Conservation (phyloP, 2,329 filamentous ascomycete genomes). For the Trichoderma arundinaceum region DNA sequence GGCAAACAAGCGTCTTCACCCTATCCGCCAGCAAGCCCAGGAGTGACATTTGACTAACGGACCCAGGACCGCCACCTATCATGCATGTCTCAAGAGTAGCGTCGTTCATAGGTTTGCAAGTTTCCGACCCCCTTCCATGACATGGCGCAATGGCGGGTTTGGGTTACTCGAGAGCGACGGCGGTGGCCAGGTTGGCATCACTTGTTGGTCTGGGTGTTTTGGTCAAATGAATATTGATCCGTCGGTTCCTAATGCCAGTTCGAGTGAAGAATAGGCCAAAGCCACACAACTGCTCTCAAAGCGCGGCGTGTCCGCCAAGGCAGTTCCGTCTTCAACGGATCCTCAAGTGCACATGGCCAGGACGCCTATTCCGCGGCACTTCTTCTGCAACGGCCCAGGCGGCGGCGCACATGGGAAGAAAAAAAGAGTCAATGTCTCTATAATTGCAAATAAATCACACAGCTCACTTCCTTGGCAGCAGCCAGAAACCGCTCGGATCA, state of each 20-base stretch:
- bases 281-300: no score
- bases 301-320: no score
- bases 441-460: background rate
- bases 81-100: conserved; percentile 24
- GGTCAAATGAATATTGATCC: no score
- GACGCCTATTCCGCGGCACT: background rate
- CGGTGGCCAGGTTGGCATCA: background rate
- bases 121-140: conserved; percentile 11
- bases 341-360: background rate
- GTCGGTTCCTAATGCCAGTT: no score
- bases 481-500: background rate
- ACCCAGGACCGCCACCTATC: background rate
- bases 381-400: background rate
- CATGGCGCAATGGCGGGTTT: background rate
- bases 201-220: background rate
- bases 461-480: background rate
- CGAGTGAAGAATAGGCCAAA: no score
- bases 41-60: conserved; percentile 7
- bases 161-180: background rate
- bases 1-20: background rate
- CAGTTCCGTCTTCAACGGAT: background rate
- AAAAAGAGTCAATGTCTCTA: conserved; percentile 2
- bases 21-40: background rate
- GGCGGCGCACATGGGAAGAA: background rate
- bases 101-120: conserved; percentile 4